These are phyloP conservation scores for Sporothrix protearum DNA, from an alignment of 2,329 filamentous ascomycete species.

Conservation along the genomic window DNA sequence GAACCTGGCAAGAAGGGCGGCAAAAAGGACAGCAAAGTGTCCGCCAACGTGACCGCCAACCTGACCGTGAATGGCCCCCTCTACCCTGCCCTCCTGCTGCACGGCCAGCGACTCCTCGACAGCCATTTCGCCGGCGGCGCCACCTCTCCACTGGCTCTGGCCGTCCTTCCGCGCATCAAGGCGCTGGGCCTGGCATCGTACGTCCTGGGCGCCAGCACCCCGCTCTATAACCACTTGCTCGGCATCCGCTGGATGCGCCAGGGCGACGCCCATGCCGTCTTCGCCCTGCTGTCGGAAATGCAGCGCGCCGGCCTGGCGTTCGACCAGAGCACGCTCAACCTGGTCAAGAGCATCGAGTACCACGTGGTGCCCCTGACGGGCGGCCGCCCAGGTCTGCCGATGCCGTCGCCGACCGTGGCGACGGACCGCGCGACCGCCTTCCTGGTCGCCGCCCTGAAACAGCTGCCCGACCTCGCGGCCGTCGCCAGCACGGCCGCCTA, in stretches of 20 bases:
- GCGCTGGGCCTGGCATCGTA: constrained; percentile 65
- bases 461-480: constrained; percentile 18
- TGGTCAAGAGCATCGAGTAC: constrained; percentile 38
- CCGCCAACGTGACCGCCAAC: constrained; percentile 45
- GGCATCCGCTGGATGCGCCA: constrained; percentile 59
- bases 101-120: constrained; percentile 56
- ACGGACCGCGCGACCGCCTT: background rate
- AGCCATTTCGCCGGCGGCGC: constrained; percentile 47
- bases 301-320: constrained; percentile 57
- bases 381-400: background rate
- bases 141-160: constrained; percentile 57
- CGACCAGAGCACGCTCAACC: constrained; percentile 46
- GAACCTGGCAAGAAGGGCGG: constrained; percentile 38
- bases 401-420: background rate
- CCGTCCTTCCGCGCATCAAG: constrained; percentile 64
- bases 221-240: constrained; percentile 66
- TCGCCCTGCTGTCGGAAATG: constrained; percentile 63
- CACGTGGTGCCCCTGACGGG: constrained; percentile 21
- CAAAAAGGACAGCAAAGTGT: constrained; percentile 4
- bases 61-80: constrained; percentile 58
- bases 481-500: constrained; percentile 2
- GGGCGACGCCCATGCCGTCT: constrained; percentile 53
- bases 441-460: background rate
- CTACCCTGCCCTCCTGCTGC: constrained; percentile 59
- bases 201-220: constrained; percentile 66